phyloP scores from a whole-genome alignment of 345 rosid genomes.

The Eucalyptus victrix region DNA sequence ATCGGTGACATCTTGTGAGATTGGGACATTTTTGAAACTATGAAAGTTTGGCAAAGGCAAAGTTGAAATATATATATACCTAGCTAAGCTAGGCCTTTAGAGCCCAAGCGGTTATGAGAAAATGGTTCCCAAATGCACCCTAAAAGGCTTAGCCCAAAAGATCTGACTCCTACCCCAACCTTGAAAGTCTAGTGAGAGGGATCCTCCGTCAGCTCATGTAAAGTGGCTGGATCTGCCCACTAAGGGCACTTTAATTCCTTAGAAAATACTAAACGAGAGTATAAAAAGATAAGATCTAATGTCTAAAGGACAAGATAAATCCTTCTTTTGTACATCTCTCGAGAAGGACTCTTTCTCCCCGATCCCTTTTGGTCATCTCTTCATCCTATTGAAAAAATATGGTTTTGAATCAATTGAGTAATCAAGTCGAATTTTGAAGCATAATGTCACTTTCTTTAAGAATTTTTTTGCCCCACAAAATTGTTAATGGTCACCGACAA shows the following conservation, averaged over 20 bases:
- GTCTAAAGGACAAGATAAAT: background rate
- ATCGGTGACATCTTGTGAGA: background rate
- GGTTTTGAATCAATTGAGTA: too few relatives aligned
- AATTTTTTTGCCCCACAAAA: too few relatives aligned
- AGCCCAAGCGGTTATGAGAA: too few relatives aligned
- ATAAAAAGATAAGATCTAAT: background rate
- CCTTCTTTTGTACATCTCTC: background rate
- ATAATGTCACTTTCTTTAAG: too few relatives aligned
- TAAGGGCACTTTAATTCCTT: background rate
- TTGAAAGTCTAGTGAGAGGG: background rate
- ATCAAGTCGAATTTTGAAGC: fast-evolving
- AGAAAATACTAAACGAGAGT: background rate
- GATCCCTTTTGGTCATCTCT: background rate
- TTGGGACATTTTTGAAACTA: too few relatives aligned
- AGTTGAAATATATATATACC: too few relatives aligned
- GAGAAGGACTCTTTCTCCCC: background rate
- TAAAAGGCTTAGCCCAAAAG: too few relatives aligned
- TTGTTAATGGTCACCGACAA: fast-evolving
- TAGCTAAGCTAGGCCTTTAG: too few relatives aligned
- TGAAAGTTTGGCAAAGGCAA: too few relatives aligned
- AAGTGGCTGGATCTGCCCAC: background rate
- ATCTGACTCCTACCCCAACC: background rate
- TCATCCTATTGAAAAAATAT: background rate
- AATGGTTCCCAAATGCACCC: too few relatives aligned
- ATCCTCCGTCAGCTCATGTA: background rate